A percentile compares a stretch with the other conserved stretches of the same genome.
These are phyloP conservation scores for Hypocrella siamensis DNA, from an alignment of 2,329 filamentous ascomycete species.

Conservation along the genomic window DNA sequence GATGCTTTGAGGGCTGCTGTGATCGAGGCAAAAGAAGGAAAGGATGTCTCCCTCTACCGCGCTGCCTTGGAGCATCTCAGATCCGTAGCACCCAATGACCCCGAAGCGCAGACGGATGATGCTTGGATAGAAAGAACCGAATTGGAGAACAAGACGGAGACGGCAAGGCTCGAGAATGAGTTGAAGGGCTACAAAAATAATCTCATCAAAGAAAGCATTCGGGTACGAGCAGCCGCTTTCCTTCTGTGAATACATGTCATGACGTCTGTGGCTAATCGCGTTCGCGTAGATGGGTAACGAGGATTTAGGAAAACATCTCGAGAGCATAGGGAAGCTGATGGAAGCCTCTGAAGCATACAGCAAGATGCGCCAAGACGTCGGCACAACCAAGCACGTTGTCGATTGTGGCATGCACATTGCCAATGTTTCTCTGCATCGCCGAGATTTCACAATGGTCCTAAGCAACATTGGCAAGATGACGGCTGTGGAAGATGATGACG, in stretches of 20 bases:
- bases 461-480: constrained; percentile 47
- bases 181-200: constrained; percentile 93
- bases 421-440: constrained; percentile 57
- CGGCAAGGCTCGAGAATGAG: constrained; percentile 64
- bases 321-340: constrained; percentile 58
- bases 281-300: constrained; percentile 96
- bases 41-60: constrained; percentile 57
- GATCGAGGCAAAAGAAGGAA: constrained; percentile 57
- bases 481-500: constrained; percentile 29
- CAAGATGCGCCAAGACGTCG: constrained; percentile 84
- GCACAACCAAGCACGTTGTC: constrained; percentile 64
- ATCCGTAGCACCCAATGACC: constrained; percentile 47
- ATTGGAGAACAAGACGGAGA: constrained; percentile 52
- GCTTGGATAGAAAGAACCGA: constrained; percentile 61
- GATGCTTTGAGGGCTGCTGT: constrained; percentile 74
- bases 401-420: constrained; percentile 71
- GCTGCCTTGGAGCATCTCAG: constrained; percentile 51
- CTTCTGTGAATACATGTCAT: too few relatives aligned
- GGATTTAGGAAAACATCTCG: constrained; percentile 73
- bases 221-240: too few relatives aligned
- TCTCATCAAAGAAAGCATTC: constrained; percentile 89
- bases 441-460: constrained; percentile 59
- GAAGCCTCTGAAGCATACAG: constrained; percentile 63
- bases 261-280: too few relatives aligned
- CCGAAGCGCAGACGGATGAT: constrained; percentile 50